Evolutionary conservation across 1,284 basidiomycete species (phyloP), one percentile per base, ranked within the genome.

Genomic region (Schizophyllum amplum): DNA sequence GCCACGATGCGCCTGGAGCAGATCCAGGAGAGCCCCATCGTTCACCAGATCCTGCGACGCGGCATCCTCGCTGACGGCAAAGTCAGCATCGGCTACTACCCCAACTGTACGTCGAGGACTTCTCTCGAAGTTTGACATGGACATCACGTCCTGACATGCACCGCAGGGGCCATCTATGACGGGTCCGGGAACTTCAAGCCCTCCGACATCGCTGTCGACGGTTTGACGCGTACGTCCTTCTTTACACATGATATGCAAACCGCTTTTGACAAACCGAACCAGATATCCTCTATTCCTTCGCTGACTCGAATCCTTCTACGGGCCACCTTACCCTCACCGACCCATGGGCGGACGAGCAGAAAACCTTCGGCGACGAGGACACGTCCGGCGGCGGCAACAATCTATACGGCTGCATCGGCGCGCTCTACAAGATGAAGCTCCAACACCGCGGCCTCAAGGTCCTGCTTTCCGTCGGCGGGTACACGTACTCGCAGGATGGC

Each of bases 291-390:
- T 92, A 92, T 65, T 90, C 95, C 0, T 98, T 98, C 65, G 95
- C 91, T 33, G 90, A 98, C 65, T 73, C 97, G 63, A 85, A 83
- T 63, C 73, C 84, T 25, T 87, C 92, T 50, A 81, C 86, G 0
- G 94, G 94, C 22, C 91, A 91, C 66, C 92, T 94, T 17, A 71
- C 80, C 64, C 74, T 98, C 55, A 94, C 92, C 27, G 96, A 98
- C 67, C 71, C 79, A 1, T 98, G 95, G 95, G 87, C 94, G 0
- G 96, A 98, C 74, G 85, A 94, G 66, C 24, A 50, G 13, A 50
- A n/a, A 9, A 21, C 20, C 24, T 50, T 50, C 49, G n/a, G 52
- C 20, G 11, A 13, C 2, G 85, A 86, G 61, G 82, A 80, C 7
- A 86, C 81, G 83, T 67, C 69, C 61, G 78, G 89, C 59, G 59